phyloP scores from a whole-genome alignment of 1,139 yeast genomes.

The Pichia sp. region DNA sequence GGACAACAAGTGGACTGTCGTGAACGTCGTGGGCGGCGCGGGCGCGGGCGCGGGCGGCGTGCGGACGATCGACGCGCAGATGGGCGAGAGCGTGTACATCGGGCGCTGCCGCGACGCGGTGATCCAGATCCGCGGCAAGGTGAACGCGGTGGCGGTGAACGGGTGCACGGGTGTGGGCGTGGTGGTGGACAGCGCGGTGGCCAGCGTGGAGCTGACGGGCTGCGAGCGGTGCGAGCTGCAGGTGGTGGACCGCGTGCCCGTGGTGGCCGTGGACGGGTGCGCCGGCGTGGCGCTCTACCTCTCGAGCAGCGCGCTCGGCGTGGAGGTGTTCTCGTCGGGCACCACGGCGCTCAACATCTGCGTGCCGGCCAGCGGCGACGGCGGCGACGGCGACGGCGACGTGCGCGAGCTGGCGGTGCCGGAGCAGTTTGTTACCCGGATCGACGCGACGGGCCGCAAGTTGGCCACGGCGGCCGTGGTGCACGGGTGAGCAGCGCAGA shows the following conservation, averaged over 20 bases:
- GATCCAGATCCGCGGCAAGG: constrained; percentile 82
- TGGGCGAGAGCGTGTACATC: constrained; percentile 83
- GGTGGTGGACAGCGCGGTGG: constrained; percentile 75
- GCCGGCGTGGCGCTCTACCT: constrained; percentile 82
- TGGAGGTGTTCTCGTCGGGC: constrained; percentile 76
- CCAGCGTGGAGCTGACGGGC: constrained; percentile 85
- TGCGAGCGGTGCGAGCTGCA: constrained; percentile 79
- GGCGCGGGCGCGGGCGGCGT: too few relatives aligned
- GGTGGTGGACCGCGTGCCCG: constrained; percentile 71
- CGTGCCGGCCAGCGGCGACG: constrained; percentile 56
- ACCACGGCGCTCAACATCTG: constrained; percentile 81
- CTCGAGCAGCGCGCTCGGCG: constrained; percentile 58
- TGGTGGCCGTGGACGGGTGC: constrained; percentile 80
- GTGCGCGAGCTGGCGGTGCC: constrained; percentile 76
- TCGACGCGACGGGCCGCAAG: constrained; percentile 37
- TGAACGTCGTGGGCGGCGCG: constrained; percentile 50
- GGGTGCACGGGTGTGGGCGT: constrained; percentile 68
- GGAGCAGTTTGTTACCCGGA: constrained; percentile 71
- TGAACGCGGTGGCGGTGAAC: constrained; percentile 78
- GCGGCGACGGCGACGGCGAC: constrained; percentile 42
- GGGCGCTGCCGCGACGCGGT: constrained; percentile 73
- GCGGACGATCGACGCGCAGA: constrained; percentile 68
- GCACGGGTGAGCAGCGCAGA: constrained; percentile 24
- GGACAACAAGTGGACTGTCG: constrained; percentile 87
- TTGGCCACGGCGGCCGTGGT: constrained; percentile 43